These are phyloP conservation scores for Hypoxylon sp. DNA, from an alignment of 2,329 filamentous ascomycete genomes.

Conservation along the genomic window DNA sequence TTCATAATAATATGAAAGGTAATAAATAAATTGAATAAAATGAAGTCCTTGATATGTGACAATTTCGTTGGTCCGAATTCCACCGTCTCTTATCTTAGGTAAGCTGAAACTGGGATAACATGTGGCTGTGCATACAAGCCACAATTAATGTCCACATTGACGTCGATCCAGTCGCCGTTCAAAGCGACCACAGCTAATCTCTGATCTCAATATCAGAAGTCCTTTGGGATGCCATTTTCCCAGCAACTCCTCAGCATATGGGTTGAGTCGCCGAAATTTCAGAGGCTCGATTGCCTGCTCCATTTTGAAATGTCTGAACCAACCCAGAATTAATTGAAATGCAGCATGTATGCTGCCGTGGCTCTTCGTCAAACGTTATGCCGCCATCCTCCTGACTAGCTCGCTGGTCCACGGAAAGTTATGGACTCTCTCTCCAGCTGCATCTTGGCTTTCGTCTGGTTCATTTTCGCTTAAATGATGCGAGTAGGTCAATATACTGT, in stretches of 20 bases:
- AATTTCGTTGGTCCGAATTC: neutral
- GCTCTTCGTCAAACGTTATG: conserved; percentile 33
- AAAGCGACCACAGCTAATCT: conserved; percentile 39
- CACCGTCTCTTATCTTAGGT: neutral
- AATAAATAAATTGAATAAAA: neutral
- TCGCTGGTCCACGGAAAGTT: conserved; percentile 11
- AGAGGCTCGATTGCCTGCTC: neutral
- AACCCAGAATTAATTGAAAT: neutral
- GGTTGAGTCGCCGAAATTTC: neutral
- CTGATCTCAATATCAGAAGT: conserved; percentile 26
- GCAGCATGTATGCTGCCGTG: conserved; percentile 36
- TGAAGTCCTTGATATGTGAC: neutral
- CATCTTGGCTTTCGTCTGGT: neutral
- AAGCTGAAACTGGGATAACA: neutral
- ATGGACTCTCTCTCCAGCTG: conserved; percentile 16
- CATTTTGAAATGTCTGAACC: conserved; percentile 11
- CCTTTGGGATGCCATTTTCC: conserved; percentile 22
- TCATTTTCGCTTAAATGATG: conserved; percentile 3
- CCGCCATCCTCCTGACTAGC: conserved; percentile 34
- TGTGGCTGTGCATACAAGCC: conserved; percentile 39
- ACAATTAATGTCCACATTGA: conserved; percentile 37
- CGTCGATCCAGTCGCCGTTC: conserved; percentile 28
- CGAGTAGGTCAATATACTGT: conserved; percentile 13
- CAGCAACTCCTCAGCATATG: conserved; percentile 19
- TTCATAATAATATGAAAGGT: neutral